Evolutionary conservation across 805 yeast species (phyloP).

Genomic region (Saccharomycopsis oosterbeekiorum): DNA sequence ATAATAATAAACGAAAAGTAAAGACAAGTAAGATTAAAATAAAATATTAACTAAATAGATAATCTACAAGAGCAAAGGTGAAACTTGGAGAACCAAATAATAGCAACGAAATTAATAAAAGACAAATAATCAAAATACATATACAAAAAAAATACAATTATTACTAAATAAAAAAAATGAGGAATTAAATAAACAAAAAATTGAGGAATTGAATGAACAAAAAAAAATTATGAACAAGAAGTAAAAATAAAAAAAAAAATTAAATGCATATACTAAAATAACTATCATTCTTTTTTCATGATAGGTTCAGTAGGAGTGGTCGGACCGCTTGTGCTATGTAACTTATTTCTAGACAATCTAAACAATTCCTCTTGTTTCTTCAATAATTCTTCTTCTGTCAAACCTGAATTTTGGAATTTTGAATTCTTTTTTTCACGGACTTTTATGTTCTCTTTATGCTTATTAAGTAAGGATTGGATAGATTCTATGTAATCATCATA

Average conservation of each 20-base stretch:
- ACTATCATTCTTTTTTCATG: background rate
- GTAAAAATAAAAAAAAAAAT: background rate
- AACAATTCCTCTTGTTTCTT: constrained; percentile 90
- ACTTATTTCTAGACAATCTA: constrained; percentile 60
- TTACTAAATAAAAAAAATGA: background rate
- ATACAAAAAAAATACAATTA: background rate
- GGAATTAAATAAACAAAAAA: background rate
- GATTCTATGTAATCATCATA: constrained; percentile 77
- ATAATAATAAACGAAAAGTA: too few species aligned
- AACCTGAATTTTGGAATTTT: constrained; percentile 86
- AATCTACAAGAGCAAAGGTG: too few species aligned
- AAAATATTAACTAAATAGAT: too few species aligned
- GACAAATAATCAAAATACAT: background rate
- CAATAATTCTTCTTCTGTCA: constrained; percentile 84
- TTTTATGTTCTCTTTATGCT: constrained; percentile 81
- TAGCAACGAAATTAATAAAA: too few species aligned
- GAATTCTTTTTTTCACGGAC: constrained; percentile 85
- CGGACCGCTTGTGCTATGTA: constrained; percentile 30
- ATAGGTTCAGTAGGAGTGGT: constrained; percentile 5
- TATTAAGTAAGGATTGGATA: constrained; percentile 66
- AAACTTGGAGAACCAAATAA: too few species aligned
- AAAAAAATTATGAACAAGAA: background rate
- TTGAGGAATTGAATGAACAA: too few species aligned
- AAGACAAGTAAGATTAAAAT: too few species aligned
- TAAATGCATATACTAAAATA: background rate